These are phyloP conservation scores for Populus simonii DNA, from an alignment of 345 rosid species.

Conservation along the genomic window DNA sequence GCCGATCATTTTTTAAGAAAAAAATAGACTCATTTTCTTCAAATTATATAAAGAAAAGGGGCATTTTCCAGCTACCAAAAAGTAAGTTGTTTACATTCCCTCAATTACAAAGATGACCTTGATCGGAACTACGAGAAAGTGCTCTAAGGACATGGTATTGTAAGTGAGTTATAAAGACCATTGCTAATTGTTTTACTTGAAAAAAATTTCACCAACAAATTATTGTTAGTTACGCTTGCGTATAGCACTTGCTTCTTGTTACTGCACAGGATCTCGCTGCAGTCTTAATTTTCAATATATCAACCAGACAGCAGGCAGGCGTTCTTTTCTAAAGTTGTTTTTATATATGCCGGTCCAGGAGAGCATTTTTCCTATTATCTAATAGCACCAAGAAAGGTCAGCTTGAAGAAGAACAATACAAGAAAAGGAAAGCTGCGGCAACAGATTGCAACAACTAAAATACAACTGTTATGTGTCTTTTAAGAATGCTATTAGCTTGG, in stretches of 20 bases:
- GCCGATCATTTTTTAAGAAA: no score
- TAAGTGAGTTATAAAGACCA: no score
- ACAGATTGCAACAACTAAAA: no score
- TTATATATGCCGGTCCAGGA: background rate
- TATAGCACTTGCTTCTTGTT: background rate
- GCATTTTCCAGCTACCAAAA: background rate
- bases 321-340: background rate
- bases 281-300: background rate
- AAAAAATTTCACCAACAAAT: no score
- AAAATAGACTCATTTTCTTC: background rate
- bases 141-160: no score
- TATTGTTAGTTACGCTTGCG: background rate
- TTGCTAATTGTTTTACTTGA: no score
- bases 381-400: background rate
- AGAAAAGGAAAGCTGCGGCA: no score
- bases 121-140: no score
- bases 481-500: no score
- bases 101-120: background rate
- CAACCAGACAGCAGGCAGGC: background rate
- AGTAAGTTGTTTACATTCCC: background rate
- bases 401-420: no score
- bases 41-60: background rate
- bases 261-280: background rate
- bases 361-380: background rate
- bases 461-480: no score